Evolutionary conservation across 441 rosid genomes (phyloP), one percentile per base, ranked within the genome.

Genomic region (Jatropha multifida): DNA sequence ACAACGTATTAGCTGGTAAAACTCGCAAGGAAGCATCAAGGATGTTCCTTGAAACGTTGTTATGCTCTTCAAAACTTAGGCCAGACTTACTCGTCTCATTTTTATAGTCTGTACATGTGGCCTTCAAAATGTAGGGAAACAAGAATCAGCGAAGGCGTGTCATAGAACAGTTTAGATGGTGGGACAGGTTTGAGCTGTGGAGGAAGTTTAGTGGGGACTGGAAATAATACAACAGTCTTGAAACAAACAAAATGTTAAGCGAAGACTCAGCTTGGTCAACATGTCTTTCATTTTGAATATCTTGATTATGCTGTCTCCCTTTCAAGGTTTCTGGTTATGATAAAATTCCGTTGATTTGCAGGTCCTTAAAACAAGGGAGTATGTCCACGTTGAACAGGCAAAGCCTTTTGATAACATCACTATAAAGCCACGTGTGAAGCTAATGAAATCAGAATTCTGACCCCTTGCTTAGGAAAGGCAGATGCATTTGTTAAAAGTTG

Each of bases 21-120:
- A 96, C 99, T 48, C 97, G 98, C 65, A 96, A 93, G 84, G 99
- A 96, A 84, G 99, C 99, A 46, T 91, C 98, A 2, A 91, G 99
- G 80, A 87, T 96, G 99, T 96, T 96, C 79, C 94, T 96, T 18
- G 99, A 96, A 82, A 89, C 98, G 69, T 84, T 96, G 98, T 98
- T 96, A 90, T 72, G 94, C 72, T 49, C 66, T 42, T 5, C 8
- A 26, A 20, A 27, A 70, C 71, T 27, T 18, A 4, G 11, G 26
- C 11, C 13, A 4, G 17, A 59, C 64, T 69, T 58, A 23, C 41
- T 11, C 7, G 4, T 63, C 18, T 44, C 26, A 9, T 48, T 49
- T 7, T 20, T 23, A 7, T n/a, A 58, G 56, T 15, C 52, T 72
- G 46, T 65, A 27, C 8, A 9, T 49, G 46, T 64, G 32, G 13